Evolutionary conservation across 805 yeast genomes (phyloP), one percentile per base, ranked within the genome.

Genomic region (Metschnikowia continentalis): DNA sequence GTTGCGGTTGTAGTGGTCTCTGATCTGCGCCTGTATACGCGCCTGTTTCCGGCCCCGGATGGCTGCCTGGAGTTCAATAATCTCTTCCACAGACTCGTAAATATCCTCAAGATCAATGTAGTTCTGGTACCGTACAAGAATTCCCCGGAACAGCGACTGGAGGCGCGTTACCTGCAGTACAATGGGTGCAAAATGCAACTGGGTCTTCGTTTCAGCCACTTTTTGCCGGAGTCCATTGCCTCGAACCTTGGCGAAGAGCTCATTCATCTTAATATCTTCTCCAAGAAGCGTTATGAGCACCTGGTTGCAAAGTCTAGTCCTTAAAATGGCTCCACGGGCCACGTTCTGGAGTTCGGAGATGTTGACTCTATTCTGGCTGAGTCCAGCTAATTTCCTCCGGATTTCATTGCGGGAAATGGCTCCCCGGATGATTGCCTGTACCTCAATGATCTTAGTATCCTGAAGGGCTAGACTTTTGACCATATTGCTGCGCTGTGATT

Each of bases 81-180:
- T 63, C 3, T 60, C 59, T 0, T 67, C 65, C 6, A 75, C 60
- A 42, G 76, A 69, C 15, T 68, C 72, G 55, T 82, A 81, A 6
- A 82, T 50, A 51, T 80, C 81, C 54, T 83, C 87, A 43, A 76
- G 65, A 19, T 75, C 69, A 33, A 80, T 59, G 48, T 86, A 92
- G 39, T 70, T 62, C 3, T 75, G 68, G 59, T 82, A 84, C 53
- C 95, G 71, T 0, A 76, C 66, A 26, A 84, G 68, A 5, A 84
- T 79, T 26, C 92, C 95, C 56, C 90, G 76, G 49, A 84, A 70
- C 5, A 68, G 57, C 0, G 88, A 76, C 65, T 88, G 94, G 2
- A 87, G 54, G 1, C 64, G 61, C 2, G 75, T 60, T 1, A 82
- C 60, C 1, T 40, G 37, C 3, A 44, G 17, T 32, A 60, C 68